Percentiles rank a stretch among this genome's conserved stretches.
Conservation (phyloP, 2,329 filamentous ascomycete genomes). For the Zasmidium cellare region DNA sequence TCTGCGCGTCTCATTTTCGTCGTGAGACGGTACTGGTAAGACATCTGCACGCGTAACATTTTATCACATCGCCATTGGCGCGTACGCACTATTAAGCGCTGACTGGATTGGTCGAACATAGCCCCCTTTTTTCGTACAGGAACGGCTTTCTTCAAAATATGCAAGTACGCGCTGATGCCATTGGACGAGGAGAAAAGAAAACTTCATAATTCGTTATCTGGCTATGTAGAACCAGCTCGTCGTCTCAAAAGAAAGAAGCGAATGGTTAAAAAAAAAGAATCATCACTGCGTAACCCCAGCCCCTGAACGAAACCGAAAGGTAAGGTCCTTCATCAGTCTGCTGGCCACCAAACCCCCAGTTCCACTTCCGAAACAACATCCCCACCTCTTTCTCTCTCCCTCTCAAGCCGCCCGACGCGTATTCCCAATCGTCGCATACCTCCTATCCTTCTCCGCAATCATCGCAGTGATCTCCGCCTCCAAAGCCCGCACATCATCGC, state of each 20-base stretch:
- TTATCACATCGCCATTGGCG: not conserved
- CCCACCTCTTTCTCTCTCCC: not conserved
- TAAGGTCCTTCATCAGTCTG: not conserved
- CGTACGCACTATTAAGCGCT: not conserved
- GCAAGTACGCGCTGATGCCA: not conserved
- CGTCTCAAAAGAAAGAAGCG: not conserved
- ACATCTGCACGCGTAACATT: not conserved
- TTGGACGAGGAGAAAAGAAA: not conserved
- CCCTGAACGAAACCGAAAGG: not conserved
- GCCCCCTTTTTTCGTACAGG: not conserved
- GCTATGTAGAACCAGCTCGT: not conserved
- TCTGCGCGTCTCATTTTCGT: not conserved
- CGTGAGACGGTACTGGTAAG: not conserved
- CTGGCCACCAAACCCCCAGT: not conserved
- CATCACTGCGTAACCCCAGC: not conserved
- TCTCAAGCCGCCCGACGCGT: conserved; percentile 12
- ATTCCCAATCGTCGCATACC: conserved; percentile 28
- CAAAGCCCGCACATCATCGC: conserved; percentile 71
- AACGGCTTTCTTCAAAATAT: not conserved
- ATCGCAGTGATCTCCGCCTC: conserved; percentile 69
- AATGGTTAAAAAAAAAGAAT: not conserved
- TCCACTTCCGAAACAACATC: not conserved
- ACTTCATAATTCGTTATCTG: not conserved
- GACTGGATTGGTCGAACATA: not conserved
- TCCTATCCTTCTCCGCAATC: conserved; percentile 28